Base-by-base conservation (phyloP, 2,329 filamentous ascomycete genomes). In the Phaeoacremonium minimum region DNA sequence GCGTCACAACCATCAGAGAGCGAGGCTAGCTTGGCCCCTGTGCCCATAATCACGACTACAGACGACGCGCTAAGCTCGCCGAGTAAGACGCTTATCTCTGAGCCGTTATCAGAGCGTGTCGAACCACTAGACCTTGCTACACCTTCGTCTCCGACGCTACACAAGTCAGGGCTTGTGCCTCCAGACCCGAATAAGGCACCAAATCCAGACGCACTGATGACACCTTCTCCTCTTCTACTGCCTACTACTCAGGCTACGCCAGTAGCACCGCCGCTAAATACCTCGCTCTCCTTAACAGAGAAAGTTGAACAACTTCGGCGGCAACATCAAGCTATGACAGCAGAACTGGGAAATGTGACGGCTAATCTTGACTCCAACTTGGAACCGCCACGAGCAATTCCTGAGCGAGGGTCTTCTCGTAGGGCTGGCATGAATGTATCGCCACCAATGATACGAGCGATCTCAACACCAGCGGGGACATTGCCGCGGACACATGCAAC, bases 281-380 rank as follows among this genome's bases (percentile, higher is more conserved):
- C 38, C 14, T 38, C 39, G n/a, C 29, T 56, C 30, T 53, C 55
- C 1, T 49, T 74, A 32, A 59, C 61, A 1, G 69, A 74, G 37
- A 73, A 63, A 42, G 61, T 73, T 4, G 69, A 74, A 32, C 67
- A 74, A 40, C 59, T 75, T 37, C 71, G 73, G 14, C 67, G 71
- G 13, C 71, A 73, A 42, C 68, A 75, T 17, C 61, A 62, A 29
- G 50, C 58, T 4, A 45, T 50, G 29, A 34, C 38, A 14, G 16
- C 32, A 4, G 53, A 50, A 5, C 30, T 38, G 5, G 33, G 36
- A n/a, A 55, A 47, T n/a, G 22, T 26, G n/a, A n/a, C n/a, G n/a
- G n/a, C n/a, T n/a, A n/a, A n/a, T n/a, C 22, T n/a, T 26, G 22
- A 26, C 22, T n/a, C 9, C n/a, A n/a, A 2, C 9, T 9, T 9